A percentile compares a stretch with the other conserved stretches of the same genome.
Evolutionary conservation across 2,329 filamentous ascomycete genomes (phyloP).

Genomic region (Parastagonospora nodorum): DNA sequence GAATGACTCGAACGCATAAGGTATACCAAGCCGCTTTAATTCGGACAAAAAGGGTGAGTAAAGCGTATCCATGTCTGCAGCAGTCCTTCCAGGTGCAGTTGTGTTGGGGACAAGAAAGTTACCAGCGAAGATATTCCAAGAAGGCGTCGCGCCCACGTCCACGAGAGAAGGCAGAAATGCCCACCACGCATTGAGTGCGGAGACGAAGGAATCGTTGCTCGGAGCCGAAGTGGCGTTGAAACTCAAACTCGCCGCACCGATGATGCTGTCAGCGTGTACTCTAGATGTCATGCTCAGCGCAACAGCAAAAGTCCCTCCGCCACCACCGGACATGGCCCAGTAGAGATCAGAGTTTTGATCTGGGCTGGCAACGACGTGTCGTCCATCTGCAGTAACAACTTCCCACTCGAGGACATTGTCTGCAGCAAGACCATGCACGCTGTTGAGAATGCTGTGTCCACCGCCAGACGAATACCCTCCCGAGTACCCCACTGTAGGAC

Average conservation of each 20-base stretch:
- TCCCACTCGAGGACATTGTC: constrained; percentile 38
- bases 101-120: no score
- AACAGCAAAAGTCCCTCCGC: constrained; percentile 38
- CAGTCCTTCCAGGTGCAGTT: no score
- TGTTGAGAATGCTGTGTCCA: constrained; percentile 25
- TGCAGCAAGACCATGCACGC: constrained; percentile 35
- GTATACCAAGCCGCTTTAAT: no score
- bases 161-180: constrained; percentile 5
- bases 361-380: constrained; percentile 32
- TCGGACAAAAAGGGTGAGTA: no score
- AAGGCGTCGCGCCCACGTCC: no score
- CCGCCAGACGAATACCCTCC: constrained; percentile 41
- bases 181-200: constrained; percentile 18
- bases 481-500: constrained; percentile 39
- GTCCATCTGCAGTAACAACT: constrained; percentile 40
- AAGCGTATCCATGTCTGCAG: no score
- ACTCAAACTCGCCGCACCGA: constrained; percentile 19
- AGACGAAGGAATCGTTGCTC: constrained; percentile 2
- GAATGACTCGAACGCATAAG: no score
- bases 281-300: constrained; percentile 9
- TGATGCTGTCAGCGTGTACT: background rate
- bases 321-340: constrained; percentile 44
- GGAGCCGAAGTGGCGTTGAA: constrained; percentile 15
- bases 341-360: constrained; percentile 40
- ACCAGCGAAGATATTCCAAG: no score